Evolutionary conservation across 192 early-diverging fungal species (phyloP), one percentile per base, ranked within the genome.

Genomic region (Entomortierella beljakovae): DNA sequence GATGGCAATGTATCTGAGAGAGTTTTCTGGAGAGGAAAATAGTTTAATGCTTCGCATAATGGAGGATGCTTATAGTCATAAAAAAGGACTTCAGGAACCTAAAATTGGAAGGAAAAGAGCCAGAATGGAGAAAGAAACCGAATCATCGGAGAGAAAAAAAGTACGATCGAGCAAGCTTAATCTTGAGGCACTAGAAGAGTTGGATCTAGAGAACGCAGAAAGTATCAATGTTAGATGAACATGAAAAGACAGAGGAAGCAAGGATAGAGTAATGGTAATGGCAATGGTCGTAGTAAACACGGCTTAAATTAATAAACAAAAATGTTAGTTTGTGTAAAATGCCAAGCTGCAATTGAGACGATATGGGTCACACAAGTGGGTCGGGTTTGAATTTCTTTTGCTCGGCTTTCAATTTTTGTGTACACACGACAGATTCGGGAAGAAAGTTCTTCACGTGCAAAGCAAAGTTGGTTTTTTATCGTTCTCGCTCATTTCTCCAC

Each of bases 141-240:
- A 29, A 20, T 15, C 18, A 25, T 9, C 6, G 13, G 50, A 61
- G 25, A 13, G 34, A 57, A 57, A 57, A 54, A 29, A 35, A 42
- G 23, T 51, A 16, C 61, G 61, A 42, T 72, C 62, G 2, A 40
- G 29, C 8, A 71, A 71, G 53, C 50, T 71, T 2, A 53, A 61
- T 34, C 33, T 54, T 11, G 69, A 71, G 22, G 69, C 69, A 6
- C 23, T 71, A 4, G 32, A 29, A 20, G 69, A 71, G 7, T 18
- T 33, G 20, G 54, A 57, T 7, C 10, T 13, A 9, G 42, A 13
- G 9, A 18, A 43, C 18, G 42, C 10, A 43, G 42, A 43, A 13
- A 43, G 42, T 43, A 43, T 9, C 18, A 43, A 18, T 9, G 18
- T 18, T 18, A 9, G 42, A 43, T 16, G n/a, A n/a, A 52, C 8